Evolutionary conservation across 345 rosid species (phyloP).

Genomic region (Gossypium australe): DNA sequence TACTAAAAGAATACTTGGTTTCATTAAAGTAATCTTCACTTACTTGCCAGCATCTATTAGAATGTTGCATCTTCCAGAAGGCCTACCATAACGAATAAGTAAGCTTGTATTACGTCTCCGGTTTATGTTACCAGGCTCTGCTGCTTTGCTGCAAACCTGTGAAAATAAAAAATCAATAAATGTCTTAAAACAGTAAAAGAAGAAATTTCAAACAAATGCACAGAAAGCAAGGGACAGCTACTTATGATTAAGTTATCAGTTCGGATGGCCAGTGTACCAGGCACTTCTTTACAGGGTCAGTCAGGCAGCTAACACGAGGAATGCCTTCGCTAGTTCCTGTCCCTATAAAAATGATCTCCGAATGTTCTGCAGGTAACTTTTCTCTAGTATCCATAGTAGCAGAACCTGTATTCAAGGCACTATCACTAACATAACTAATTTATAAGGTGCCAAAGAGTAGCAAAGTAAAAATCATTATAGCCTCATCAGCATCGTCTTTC

Average conservation of each 20-base stretch:
- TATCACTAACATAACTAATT: conserved; percentile 9
- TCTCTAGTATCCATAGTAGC: conserved; percentile 25
- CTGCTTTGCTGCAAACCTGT: conserved; percentile 80
- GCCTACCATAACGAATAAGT: conserved; percentile 54
- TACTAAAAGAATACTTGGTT: neutral
- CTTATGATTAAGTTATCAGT: neutral
- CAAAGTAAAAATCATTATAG: neutral
- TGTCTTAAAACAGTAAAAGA: conserved; percentile 12
- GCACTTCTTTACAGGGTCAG: conserved; percentile 71
- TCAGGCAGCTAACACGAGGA: conserved; percentile 89
- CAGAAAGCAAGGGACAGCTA: conserved; percentile 6
- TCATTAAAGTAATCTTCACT: conserved; percentile 30
- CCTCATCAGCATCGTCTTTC: neutral
- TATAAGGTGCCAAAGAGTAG: neutral
- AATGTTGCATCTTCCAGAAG: conserved; percentile 48
- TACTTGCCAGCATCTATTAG: conserved; percentile 91
- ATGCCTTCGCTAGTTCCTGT: conserved; percentile 98
- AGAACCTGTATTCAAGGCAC: conserved; percentile 31
- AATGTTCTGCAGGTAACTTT: conserved; percentile 28
- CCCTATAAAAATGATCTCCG: conserved; percentile 80
- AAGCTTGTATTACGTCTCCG: conserved; percentile 76
- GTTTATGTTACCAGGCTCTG: conserved; percentile 66
- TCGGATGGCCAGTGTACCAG: conserved; percentile 37
- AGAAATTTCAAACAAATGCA: neutral
- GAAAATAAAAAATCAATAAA: conserved; percentile 14